These are phyloP conservation scores for Xylaria cubensis DNA, from an alignment of 495 filamentous ascomycete species.

Conservation along the genomic window DNA sequence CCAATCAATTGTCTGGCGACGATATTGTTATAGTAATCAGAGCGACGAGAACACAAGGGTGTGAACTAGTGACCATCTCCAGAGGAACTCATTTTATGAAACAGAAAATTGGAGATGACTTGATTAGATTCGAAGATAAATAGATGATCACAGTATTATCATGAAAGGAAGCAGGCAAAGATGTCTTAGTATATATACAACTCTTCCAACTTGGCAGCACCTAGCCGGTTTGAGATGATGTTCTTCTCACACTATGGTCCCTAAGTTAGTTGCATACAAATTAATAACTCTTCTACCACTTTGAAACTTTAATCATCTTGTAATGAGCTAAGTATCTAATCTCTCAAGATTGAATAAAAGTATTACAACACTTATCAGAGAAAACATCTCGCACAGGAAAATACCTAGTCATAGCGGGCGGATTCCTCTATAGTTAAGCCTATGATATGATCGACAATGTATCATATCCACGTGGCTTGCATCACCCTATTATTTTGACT, in stretches of 20 bases:
- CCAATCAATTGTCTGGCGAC: constrained; percentile 1
- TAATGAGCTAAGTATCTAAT: too few species aligned
- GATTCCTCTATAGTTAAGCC: not conserved
- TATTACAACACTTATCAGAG: not conserved
- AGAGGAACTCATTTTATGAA: not conserved
- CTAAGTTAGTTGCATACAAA: not conserved
- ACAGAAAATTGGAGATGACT: not conserved
- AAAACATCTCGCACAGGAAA: not conserved
- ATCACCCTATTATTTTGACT: not conserved
- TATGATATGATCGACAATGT: not conserved
- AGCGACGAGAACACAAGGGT: not conserved
- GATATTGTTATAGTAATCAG: not conserved
- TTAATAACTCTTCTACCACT: not conserved
- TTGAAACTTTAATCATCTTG: not conserved
- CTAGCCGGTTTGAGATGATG: not conserved
- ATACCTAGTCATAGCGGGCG: not conserved
- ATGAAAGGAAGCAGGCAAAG: not conserved
- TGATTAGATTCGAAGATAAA: not conserved
- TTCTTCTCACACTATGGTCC: not conserved
- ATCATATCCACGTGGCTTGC: not conserved
- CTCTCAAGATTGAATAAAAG: not conserved
- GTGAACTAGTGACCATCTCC: not conserved
- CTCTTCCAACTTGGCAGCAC: not conserved
- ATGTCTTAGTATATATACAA: not conserved
- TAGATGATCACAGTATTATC: not conserved